These are phyloP conservation scores for Hydrangea macrophylla DNA, from an alignment of 148 eudicot genomes.

Conservation along the genomic window DNA sequence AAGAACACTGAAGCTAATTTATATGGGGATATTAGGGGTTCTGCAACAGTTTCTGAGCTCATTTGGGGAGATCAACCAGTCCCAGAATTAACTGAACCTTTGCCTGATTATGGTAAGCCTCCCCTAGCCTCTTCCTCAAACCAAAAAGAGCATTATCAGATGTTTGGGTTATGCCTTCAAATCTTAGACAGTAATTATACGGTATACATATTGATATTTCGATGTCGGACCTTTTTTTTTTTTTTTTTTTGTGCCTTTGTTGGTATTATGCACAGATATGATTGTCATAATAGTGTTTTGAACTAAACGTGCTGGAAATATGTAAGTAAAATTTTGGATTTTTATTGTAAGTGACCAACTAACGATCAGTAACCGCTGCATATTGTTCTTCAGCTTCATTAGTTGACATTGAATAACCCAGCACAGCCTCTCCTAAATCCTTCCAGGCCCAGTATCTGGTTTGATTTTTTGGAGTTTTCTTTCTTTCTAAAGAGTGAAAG, in stretches of 20 bases:
- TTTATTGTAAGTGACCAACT: not conserved
- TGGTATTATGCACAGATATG: too few relatives aligned
- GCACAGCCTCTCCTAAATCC: not conserved
- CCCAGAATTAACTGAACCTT: constrained; percentile 50
- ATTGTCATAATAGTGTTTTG: too few relatives aligned
- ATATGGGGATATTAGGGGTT: constrained; percentile 53
- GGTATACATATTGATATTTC: not conserved
- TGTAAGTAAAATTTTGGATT: too few relatives aligned
- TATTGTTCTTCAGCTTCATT: not conserved
- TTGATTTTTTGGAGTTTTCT: not conserved
- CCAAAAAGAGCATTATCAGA: not conserved
- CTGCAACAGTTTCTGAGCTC: constrained; percentile 65
- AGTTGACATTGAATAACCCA: not conserved
- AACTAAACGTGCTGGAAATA: too few relatives aligned
- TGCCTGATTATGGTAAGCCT: constrained; percentile 71
- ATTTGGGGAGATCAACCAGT: constrained; percentile 79
- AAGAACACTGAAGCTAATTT: constrained; percentile 72
- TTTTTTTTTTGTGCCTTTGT: constrained; percentile 1
- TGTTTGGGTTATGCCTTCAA: not conserved
- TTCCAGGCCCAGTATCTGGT: not conserved
- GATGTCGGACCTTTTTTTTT: not conserved
- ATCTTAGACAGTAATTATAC: not conserved
- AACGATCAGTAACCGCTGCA: not conserved
- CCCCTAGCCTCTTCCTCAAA: not conserved
- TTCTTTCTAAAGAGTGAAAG: too few relatives aligned